Percentiles rank a stretch among this genome's conserved stretches.
phyloP scores from a whole-genome alignment of 1,284 basidiomycete species.

The Bondarzewia mesenterica region DNA sequence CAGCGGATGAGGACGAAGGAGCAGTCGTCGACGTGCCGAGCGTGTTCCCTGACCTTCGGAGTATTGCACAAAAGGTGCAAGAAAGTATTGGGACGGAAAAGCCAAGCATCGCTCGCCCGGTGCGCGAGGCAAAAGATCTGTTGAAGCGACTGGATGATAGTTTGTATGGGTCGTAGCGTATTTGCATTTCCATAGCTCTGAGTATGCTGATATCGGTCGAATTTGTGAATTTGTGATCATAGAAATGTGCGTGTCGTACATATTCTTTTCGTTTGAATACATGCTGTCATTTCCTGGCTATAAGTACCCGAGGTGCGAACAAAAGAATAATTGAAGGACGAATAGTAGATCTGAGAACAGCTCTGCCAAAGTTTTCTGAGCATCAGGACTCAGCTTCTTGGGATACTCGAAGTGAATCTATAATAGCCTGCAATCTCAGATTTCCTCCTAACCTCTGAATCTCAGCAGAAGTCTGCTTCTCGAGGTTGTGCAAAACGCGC shows the following conservation, averaged over 20 bases:
- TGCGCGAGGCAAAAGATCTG: slow-evolving; percentile 77
- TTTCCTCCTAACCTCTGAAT: slow-evolving; percentile 57
- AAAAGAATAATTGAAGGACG: too few relatives aligned
- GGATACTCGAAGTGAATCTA: slow-evolving; percentile 29
- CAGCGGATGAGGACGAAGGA: slow-evolving; percentile 36
- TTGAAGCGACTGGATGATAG: slow-evolving; percentile 38
- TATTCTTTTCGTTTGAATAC: too few relatives aligned
- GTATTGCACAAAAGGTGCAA: slow-evolving; percentile 66
- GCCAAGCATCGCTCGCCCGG: slow-evolving; percentile 73
- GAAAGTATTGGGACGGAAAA: slow-evolving; percentile 66
- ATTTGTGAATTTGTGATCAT: not conserved
- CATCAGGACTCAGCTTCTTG: not conserved
- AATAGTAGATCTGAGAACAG: too few relatives aligned
- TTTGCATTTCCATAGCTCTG: not conserved
- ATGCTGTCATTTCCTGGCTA: too few relatives aligned
- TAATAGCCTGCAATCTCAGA: slow-evolving; percentile 31
- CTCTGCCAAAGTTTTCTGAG: too few relatives aligned
- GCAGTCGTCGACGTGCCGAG: slow-evolving; percentile 30
- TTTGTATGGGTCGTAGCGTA: not conserved
- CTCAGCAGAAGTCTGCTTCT: slow-evolving; percentile 46
- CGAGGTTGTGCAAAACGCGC: slow-evolving; percentile 48
- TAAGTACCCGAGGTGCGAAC: too few relatives aligned
- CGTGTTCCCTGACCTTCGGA: slow-evolving; percentile 61
- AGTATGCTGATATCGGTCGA: not conserved
- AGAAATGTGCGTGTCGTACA: not conserved